These are phyloP conservation scores for Fusarium annulatum DNA, from an alignment of 2,329 filamentous ascomycete species.

Conservation along the genomic window DNA sequence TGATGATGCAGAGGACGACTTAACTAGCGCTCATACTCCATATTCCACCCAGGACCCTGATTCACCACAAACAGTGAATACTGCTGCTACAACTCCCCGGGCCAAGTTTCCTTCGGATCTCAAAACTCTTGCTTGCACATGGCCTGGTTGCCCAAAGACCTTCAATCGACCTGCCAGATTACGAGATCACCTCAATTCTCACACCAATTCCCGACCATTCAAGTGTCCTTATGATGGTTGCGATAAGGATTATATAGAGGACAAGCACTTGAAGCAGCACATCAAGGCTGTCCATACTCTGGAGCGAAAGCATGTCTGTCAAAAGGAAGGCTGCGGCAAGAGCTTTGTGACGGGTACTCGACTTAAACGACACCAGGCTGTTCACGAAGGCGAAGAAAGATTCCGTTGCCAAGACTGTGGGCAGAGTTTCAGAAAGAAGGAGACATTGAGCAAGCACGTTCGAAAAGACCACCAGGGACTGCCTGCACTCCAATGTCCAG, in stretches of 20 bases:
- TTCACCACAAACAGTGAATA: slow-evolving; percentile 47
- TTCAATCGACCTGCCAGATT: slow-evolving; percentile 90
- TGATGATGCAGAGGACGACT: slow-evolving; percentile 51
- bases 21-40: slow-evolving; percentile 48
- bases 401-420: slow-evolving; percentile 81
- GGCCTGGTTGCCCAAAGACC: slow-evolving; percentile 78
- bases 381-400: slow-evolving; percentile 78
- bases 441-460: slow-evolving; percentile 86
- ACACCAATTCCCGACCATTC: slow-evolving; percentile 86
- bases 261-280: slow-evolving; percentile 88
- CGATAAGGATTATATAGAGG: slow-evolving; percentile 85
- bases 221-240: slow-evolving; percentile 77
- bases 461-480: slow-evolving; percentile 78
- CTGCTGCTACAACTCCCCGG: slow-evolving; percentile 55
- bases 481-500: slow-evolving; percentile 76
- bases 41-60: slow-evolving; percentile 48
- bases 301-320: slow-evolving; percentile 76
- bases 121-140: slow-evolving; percentile 82
- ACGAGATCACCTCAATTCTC: slow-evolving; percentile 82
- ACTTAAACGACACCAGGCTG: slow-evolving; percentile 79
- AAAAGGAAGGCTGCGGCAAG: slow-evolving; percentile 79
- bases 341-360: slow-evolving; percentile 84
- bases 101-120: slow-evolving; percentile 73
- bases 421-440: slow-evolving; percentile 86
- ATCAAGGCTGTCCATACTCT: slow-evolving; percentile 83